Percentiles rank a stretch among this genome's conserved stretches.
Evolutionary conservation across 306 rosid species (phyloP).

Genomic region (Psophocarpus tetragonolobus): DNA sequence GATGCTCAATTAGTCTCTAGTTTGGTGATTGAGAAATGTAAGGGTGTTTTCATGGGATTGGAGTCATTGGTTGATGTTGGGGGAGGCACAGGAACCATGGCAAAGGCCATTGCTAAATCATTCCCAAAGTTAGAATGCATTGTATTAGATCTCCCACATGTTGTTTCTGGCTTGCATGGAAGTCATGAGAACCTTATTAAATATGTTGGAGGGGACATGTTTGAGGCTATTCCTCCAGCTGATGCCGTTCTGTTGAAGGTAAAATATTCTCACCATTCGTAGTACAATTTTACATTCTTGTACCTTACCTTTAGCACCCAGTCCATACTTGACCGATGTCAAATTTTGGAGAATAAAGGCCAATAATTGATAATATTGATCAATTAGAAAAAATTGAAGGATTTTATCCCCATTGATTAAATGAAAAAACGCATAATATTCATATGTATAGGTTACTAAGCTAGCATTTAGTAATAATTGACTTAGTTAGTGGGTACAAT

Average conservation of each 20-base stretch:
- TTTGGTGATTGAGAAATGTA: constrained; percentile 27
- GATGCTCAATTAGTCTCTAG: not conserved
- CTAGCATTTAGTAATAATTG: no score
- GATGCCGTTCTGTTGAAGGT: constrained; percentile 37
- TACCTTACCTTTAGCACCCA: not conserved
- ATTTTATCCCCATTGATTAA: not conserved
- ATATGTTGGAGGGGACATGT: constrained; percentile 22
- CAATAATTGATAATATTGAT: not conserved
- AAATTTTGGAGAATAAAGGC: not conserved
- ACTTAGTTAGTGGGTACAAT: no score
- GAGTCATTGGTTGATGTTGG: constrained; percentile 42
- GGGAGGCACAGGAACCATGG: constrained; percentile 35
- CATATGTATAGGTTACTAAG: not conserved
- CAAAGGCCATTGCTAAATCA: constrained; percentile 24
- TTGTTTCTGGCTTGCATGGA: constrained; percentile 20
- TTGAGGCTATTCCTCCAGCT: constrained; percentile 1
- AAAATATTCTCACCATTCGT: not conserved
- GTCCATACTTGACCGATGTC: not conserved
- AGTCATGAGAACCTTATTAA: constrained; percentile 7
- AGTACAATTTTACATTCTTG: not conserved
- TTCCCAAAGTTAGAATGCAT: not conserved
- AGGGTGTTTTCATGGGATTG: not conserved
- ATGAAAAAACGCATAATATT: not conserved
- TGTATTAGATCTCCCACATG: constrained; percentile 25
- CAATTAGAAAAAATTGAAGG: not conserved